Conservation (phyloP, 192 early-diverging fungal genomes). For the Coemansia sp. region DNA sequence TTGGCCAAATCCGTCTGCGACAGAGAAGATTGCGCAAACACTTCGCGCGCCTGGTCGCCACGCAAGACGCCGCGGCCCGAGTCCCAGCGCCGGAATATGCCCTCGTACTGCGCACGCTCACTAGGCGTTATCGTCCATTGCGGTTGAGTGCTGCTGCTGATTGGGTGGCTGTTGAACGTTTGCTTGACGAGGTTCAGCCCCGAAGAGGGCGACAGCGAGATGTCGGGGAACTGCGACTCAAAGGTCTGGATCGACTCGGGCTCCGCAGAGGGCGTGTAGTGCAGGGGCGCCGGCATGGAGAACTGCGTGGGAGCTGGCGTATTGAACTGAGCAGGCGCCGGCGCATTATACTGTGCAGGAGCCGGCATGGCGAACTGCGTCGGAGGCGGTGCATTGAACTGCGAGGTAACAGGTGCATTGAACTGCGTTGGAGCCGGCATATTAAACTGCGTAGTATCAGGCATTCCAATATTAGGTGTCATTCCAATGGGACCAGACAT, state of each 20-base stretch:
- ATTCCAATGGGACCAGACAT: no score
- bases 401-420: no score
- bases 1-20: slow-evolving; percentile 54
- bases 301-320: neutral
- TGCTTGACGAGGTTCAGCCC: slow-evolving; percentile 30
- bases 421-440: neutral
- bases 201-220: slow-evolving; percentile 12
- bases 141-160: neutral
- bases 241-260: slow-evolving; percentile 32
- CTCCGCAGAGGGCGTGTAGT: no score
- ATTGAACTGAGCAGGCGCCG: neutral
- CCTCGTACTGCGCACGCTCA: slow-evolving; percentile 44
- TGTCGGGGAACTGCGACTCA: slow-evolving; percentile 41
- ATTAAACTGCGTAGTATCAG: neutral
- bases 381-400: no score
- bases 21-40: slow-evolving; percentile 61
- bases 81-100: slow-evolving; percentile 57
- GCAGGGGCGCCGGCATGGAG: no score
- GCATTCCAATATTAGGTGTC: no score
- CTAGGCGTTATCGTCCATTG: slow-evolving; percentile 39
- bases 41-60: slow-evolving; percentile 58
- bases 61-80: slow-evolving; percentile 50
- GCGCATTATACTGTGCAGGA: no score
- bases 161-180: slow-evolving; percentile 20
- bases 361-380: no score